Evolutionary conservation across 208 protist species (phyloP).

Genomic region (Trypanosoma lewisi): DNA sequence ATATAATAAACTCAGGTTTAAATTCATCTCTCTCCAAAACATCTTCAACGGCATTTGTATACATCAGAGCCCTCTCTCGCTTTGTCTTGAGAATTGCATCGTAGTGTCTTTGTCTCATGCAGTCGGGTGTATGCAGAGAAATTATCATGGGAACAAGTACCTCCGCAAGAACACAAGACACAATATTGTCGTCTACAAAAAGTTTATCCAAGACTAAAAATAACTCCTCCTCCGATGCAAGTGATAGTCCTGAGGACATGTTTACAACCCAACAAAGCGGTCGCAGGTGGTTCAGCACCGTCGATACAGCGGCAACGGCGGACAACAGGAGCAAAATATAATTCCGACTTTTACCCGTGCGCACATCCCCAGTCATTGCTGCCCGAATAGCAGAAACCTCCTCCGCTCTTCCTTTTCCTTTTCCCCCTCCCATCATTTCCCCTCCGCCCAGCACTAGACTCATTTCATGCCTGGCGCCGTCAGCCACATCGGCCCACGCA

Average conservation of each 20-base stretch:
- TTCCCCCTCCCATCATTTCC: neutral
- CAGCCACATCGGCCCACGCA: constrained; percentile 3
- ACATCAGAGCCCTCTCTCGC: neutral
- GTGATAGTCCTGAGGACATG: neutral
- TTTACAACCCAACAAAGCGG: neutral
- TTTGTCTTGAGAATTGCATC: neutral
- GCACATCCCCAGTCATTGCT: neutral
- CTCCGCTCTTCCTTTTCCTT: too few relatives aligned
- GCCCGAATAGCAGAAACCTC: neutral
- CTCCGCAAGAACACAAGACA: constrained; percentile 7
- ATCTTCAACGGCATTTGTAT: neutral
- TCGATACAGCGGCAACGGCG: constrained; percentile 9
- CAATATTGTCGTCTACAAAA: neutral
- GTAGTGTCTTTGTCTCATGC: neutral
- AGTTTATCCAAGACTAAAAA: neutral
- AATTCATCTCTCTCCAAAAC: neutral
- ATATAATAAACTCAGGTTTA: too few relatives aligned
- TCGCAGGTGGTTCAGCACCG: constrained; percentile 17
- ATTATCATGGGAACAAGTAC: neutral
- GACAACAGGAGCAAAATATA: neutral
- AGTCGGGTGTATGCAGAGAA: neutral
- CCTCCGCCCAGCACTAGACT: neutral
- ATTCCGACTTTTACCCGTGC: neutral
- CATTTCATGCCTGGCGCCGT: neutral
- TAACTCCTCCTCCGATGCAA: neutral